Percentiles rank a stretch among this genome's conserved stretches.
phyloP scores from a whole-genome alignment of 108 stramenopile genomes.

The Skeletonema grethae region DNA sequence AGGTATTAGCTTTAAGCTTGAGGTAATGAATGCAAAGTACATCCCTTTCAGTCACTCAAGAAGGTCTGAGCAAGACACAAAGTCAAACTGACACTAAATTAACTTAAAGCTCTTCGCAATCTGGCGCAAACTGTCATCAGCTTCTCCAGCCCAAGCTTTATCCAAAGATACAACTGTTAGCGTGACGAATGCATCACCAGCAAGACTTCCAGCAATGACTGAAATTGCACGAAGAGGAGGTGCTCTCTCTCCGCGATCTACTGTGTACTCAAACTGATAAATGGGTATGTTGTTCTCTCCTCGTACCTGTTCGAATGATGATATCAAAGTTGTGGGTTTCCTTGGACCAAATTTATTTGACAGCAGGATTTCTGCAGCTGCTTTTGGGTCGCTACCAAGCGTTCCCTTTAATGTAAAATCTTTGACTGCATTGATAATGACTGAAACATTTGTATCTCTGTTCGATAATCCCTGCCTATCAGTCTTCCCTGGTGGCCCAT shows the following conservation, averaged over 20 bases:
- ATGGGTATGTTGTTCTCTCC: conserved; percentile 21
- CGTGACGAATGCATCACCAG: conserved; percentile 49
- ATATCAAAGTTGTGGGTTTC: conserved; percentile 52
- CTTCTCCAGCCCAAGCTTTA: conserved; percentile 42
- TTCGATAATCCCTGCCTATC: conserved; percentile 58
- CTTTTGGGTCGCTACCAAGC: conserved; percentile 52
- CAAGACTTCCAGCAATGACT: conserved; percentile 50
- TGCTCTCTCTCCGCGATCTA: conserved; percentile 63
- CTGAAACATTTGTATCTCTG: conserved; percentile 79
- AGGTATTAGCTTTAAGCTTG: too few species aligned
- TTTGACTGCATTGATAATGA: conserved; percentile 48
- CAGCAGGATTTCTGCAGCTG: conserved; percentile 60
- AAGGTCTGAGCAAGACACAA: neutral
- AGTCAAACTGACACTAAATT: neutral
- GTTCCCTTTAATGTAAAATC: conserved; percentile 61
- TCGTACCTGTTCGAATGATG: conserved; percentile 44
- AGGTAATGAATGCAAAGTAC: too few species aligned
- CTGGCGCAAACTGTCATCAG: conserved; percentile 48
- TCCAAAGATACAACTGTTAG: conserved; percentile 72
- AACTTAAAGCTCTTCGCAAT: conserved; percentile 71
- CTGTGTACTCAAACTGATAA: conserved; percentile 76
- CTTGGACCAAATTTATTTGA: conserved; percentile 63
- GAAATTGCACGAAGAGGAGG: conserved; percentile 69
- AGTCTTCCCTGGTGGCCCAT: conserved; percentile 69
- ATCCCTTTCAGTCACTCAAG: too few species aligned